These are phyloP conservation scores for Solanum appendiculatum DNA, from an alignment of 257 asterid species.

Conservation along the genomic window DNA sequence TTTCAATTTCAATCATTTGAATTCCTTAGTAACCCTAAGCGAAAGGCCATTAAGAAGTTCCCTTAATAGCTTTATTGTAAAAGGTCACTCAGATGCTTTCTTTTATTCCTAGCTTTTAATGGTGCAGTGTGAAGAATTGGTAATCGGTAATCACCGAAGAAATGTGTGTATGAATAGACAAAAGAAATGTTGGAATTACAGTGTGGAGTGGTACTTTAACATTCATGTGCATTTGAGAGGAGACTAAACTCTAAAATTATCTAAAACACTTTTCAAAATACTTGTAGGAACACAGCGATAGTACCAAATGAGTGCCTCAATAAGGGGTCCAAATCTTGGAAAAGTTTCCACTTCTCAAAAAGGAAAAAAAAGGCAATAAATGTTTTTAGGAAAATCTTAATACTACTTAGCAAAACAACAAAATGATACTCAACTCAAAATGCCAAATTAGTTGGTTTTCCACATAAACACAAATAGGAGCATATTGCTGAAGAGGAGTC, in stretches of 20 bases:
- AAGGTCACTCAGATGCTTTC: not conserved
- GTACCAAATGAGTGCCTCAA: not conserved
- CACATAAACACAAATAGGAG: not conserved
- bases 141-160: not conserved
- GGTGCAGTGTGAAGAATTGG: not conserved
- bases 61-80: not conserved
- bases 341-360: not conserved
- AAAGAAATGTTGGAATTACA: not conserved
- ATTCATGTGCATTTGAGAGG: too few species aligned
- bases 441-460: not conserved
- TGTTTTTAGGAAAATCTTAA: not conserved
- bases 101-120: not conserved
- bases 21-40: too few species aligned
- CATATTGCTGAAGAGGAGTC: not conserved
- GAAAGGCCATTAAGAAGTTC: not conserved
- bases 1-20: too few species aligned
- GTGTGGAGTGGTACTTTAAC: too few species aligned
- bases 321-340: not conserved
- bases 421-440: too few species aligned
- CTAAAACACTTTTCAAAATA: not conserved
- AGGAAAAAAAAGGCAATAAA: not conserved
- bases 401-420: not conserved
- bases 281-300: not conserved
- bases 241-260: too few species aligned
- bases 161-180: not conserved